Evolutionary conservation across 768 basidiomycete genomes (phyloP), one percentile per base, ranked within the genome.

Genomic region (Lactarius hatsudake): DNA sequence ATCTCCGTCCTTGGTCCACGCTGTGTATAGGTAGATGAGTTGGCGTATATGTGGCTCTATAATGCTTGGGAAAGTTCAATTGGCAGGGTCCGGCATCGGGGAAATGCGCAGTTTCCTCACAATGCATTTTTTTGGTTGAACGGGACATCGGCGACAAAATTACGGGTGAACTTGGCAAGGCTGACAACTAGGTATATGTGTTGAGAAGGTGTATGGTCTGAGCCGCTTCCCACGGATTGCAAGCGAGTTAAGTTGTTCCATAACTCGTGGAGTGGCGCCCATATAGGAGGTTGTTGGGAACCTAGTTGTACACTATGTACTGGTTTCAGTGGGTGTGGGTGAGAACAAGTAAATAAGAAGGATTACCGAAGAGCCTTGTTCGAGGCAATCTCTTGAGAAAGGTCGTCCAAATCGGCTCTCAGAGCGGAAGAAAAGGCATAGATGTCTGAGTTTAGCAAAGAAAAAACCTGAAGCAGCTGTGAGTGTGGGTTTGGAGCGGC

Each of bases 101-200:
- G 43, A 58, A 40, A 55, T 6, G 42, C 56, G 32, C 63, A 34
- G 61, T 51, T 30, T 23, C 78, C 93, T 80, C 72, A 96, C 94
- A 86, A 89, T 30, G 90, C 88, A 65, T 78, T 79, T 48, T 75
- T 73, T 74, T 97, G 95, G 76, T 93, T 93, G n/a, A 75, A 74
- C 9, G 85, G 81, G 18, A 87, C 83, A 7, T 87, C 91, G 12
- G 93, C 93, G 40, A 92, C 86, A 12, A 95, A 77, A 74, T 97
- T 96, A 66, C 95, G 84, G 17, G 91, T 93, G 73, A 96, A 88
- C 72, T 86, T 89, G 9, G 87, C 89, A 26, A 93, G 32, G 51
- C 71, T 73, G 53, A 74, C 40, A 28, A 69, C 61, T 5, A 76
- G 79, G 32, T 74, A 70, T 13, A 73, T 79, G 18, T 43, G 48